These are phyloP conservation scores for Hysterium pulicare DNA, from an alignment of 2,329 filamentous ascomycete species.

Conservation along the genomic window DNA sequence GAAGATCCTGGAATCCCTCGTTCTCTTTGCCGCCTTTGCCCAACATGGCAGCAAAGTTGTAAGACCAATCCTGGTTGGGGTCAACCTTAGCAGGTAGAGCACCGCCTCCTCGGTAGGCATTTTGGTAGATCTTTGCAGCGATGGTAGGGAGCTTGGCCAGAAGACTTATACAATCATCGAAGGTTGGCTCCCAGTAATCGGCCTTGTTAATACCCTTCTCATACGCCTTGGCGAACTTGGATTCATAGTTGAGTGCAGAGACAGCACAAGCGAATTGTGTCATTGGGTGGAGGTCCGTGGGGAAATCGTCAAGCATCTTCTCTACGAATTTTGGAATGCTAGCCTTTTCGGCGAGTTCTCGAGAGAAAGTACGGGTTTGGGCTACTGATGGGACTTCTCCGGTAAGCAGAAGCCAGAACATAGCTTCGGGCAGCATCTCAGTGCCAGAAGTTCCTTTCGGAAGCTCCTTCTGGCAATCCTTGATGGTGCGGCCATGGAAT, in stretches of 20 bases:
- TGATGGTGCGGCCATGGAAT: slow-evolving; percentile 97
- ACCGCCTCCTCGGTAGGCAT: slow-evolving; percentile 72
- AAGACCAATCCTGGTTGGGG: slow-evolving; percentile 87
- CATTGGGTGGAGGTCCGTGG: slow-evolving; percentile 91
- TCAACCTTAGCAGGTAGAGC: slow-evolving; percentile 75
- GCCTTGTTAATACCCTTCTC: slow-evolving; percentile 88
- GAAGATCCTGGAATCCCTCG: slow-evolving; percentile 90
- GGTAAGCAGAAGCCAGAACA: slow-evolving; percentile 98
- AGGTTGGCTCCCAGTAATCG: slow-evolving; percentile 98
- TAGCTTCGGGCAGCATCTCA: slow-evolving; percentile 97
- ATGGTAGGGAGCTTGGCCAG: slow-evolving; percentile 95
- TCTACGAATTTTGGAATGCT: slow-evolving; percentile 77
- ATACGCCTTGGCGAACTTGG: slow-evolving; percentile 89
- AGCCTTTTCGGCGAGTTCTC: slow-evolving; percentile 82
- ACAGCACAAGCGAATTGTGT: slow-evolving; percentile 96
- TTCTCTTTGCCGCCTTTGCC: slow-evolving; percentile 86
- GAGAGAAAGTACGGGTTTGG: slow-evolving; percentile 79
- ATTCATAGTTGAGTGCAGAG: slow-evolving; percentile 92
- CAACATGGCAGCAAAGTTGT: slow-evolving; percentile 97
- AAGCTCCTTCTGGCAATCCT: slow-evolving; percentile 90
- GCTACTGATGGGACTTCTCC: slow-evolving; percentile 80
- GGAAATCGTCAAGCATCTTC: slow-evolving; percentile 87
- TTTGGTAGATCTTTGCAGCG: slow-evolving; percentile 96
- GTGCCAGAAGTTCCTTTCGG: slow-evolving; percentile 90
- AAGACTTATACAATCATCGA: slow-evolving; percentile 90